Base-by-base conservation (phyloP, 2,329 filamentous ascomycete genomes). In the Lachnellula suecica region DNA sequence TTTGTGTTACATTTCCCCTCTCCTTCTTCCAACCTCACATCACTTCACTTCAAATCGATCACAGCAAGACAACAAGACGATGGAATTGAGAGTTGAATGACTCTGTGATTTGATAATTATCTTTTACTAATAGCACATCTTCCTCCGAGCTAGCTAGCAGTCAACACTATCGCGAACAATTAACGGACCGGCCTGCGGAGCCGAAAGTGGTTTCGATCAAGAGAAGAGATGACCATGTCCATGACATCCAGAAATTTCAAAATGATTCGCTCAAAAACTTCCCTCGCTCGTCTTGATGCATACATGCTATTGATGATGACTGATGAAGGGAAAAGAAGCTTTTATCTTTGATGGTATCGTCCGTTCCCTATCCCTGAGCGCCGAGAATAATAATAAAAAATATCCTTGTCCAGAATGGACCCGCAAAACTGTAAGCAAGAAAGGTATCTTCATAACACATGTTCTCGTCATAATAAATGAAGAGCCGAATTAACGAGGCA, bases 281-380 rank as follows among this genome's bases (percentile, higher is more conserved):
- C 43, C 47, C 34, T 46, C 27, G 35, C 17, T 41, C 44, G 35
- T 48, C 46, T n/a, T 53, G 48, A 56, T 53, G 48, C 55, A 46
- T 58, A 43, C 50, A 50, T 51, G 49, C 49, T 46, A 34, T 9
- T 50, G 47, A 53, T 59, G 53, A 41, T 53, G 52, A 55, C 44
- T 45, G 37, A 44, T n/a, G n/a, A n/a, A n/a, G n/a, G n/a, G 34
- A 45, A 52, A 49, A 57, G 54, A 35, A 57, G 54, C 58, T 61
- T 60, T 62, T 46, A 52, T 61, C 53, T 37, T 44, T 53, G 53
- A 31, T 62, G 59, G 61, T 63, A 63, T 63, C 58, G 49, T 62
- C 50, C 56, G 45, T 43, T 29, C 53, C 47, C 47, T n/a, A 43
- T 25, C 47, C 51, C 37, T 22, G 34, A 51, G 54, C 58, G 59